phyloP scores from a whole-genome alignment of 441 rosid genomes.

The Gossypium lobatum region DNA sequence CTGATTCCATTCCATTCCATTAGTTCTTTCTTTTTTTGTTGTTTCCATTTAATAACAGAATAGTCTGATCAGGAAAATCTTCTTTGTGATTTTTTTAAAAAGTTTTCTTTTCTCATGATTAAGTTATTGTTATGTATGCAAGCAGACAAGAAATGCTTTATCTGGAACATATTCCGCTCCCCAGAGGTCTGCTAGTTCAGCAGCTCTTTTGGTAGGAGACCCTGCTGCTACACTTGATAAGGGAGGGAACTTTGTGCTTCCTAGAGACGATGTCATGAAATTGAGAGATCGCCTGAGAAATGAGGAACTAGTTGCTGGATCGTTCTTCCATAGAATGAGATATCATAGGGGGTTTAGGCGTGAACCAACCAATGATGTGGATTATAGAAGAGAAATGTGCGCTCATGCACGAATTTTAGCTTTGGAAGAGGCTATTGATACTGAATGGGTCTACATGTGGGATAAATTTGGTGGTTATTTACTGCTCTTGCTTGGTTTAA shows the following conservation, averaged over 20 bases:
- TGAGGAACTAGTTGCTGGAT: slow-evolving; percentile 85
- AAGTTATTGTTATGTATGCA: slow-evolving; percentile 14
- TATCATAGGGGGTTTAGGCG: slow-evolving; percentile 49
- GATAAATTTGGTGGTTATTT: slow-evolving; percentile 99
- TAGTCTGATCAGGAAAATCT: not conserved
- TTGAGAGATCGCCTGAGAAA: slow-evolving; percentile 93
- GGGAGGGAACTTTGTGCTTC: slow-evolving; percentile 97
- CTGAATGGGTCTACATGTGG: slow-evolving; percentile 99
- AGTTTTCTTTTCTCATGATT: not conserved
- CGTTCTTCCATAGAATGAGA: slow-evolving; percentile 68
- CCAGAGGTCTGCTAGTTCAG: slow-evolving; percentile 99
- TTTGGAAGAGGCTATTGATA: slow-evolving; percentile 99
- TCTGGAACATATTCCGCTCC: slow-evolving; percentile 99
- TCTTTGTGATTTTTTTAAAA: not conserved
- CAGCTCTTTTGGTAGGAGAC: slow-evolving; percentile 97
- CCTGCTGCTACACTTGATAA: slow-evolving; percentile 95
- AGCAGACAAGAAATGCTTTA: slow-evolving; percentile 98
- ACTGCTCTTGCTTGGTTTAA: slow-evolving; percentile 93
- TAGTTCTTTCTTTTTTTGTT: not conserved
- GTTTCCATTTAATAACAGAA: not conserved
- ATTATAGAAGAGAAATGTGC: slow-evolving; percentile 96
- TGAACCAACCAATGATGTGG: slow-evolving; percentile 59
- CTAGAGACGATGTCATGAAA: slow-evolving; percentile 99
- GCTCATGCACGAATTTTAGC: slow-evolving; percentile 98
- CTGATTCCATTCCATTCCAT: not conserved